Conservation (phyloP, 345 rosid genomes). For the Eucalyptus caleyi region DNA sequence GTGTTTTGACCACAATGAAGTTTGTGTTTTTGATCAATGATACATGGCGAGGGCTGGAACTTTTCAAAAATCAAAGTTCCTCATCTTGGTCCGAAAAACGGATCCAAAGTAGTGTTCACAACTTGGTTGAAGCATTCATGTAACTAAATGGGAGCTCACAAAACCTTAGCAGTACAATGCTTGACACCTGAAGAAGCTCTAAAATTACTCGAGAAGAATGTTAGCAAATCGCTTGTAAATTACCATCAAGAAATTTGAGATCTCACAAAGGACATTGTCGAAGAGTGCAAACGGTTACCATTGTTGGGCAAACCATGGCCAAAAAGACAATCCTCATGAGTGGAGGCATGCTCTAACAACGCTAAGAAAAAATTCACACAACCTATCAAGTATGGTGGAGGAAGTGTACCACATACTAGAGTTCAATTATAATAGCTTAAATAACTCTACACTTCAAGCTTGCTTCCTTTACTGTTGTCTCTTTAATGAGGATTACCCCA, state of each 20-base stretch:
- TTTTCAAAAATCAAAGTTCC: not conserved
- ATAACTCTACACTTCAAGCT: not conserved
- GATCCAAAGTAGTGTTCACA: constrained; percentile 1
- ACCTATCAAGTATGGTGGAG: not conserved
- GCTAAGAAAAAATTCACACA: not conserved
- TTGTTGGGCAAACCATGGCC: not conserved
- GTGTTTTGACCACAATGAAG: not conserved
- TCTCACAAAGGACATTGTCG: not conserved
- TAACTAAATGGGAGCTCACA: not conserved
- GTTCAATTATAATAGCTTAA: constrained; percentile 3
- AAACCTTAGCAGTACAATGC: not conserved
- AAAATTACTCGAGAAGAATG: not conserved
- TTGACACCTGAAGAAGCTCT: not conserved
- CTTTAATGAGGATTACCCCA: not conserved
- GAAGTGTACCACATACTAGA: not conserved
- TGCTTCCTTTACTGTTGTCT: constrained; percentile 3
- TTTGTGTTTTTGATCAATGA: constrained; percentile 5
- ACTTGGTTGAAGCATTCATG: not conserved
- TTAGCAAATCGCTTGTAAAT: not conserved
- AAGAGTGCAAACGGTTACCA: not conserved
- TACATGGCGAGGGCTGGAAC: not conserved
- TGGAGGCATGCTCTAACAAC: not conserved
- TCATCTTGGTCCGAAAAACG: not conserved
- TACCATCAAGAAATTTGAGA: not conserved
- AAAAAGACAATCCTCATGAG: not conserved